Evolutionary conservation across 202 grass and related monocot genomes (phyloP).

Genomic region (Schoenoplectus tabernaemontani): DNA sequence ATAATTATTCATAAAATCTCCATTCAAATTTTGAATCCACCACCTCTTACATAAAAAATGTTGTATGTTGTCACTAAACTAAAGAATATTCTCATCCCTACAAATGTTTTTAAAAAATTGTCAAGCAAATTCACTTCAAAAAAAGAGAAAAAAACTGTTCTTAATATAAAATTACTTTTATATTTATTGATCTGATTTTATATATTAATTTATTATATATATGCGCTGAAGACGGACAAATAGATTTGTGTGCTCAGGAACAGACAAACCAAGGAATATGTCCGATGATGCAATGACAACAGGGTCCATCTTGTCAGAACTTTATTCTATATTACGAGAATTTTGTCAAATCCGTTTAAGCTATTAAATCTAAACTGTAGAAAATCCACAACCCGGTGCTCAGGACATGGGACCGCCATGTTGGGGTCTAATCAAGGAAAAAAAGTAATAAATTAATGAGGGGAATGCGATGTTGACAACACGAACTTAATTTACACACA

Average conservation of each 20-base stretch:
- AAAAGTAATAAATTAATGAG: background rate
- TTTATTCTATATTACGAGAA: background rate
- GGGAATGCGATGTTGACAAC: conserved; percentile 18
- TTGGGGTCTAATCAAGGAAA: background rate
- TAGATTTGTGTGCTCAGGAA: background rate
- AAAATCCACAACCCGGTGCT: background rate
- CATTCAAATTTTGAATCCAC: too few relatives aligned
- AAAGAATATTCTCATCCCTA: too few relatives aligned
- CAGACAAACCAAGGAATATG: background rate
- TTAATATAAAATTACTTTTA: too few relatives aligned
- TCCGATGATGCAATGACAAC: background rate
- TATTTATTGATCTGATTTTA: background rate
- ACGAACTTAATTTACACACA: conserved; percentile 9
- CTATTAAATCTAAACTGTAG: background rate
- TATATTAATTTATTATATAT: background rate
- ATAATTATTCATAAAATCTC: too few relatives aligned
- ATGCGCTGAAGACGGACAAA: background rate
- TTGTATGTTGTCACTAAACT: too few relatives aligned
- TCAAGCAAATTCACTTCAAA: too few relatives aligned
- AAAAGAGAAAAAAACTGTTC: too few relatives aligned
- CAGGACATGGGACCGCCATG: background rate
- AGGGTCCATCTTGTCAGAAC: background rate
- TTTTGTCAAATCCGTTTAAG: background rate
- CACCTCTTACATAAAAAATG: too few relatives aligned
- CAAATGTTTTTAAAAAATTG: too few relatives aligned